A percentile compares a stretch with the other conserved stretches of the same genome.
phyloP scores from a whole-genome alignment of 1,284 basidiomycete genomes.

The Somion occarium region DNA sequence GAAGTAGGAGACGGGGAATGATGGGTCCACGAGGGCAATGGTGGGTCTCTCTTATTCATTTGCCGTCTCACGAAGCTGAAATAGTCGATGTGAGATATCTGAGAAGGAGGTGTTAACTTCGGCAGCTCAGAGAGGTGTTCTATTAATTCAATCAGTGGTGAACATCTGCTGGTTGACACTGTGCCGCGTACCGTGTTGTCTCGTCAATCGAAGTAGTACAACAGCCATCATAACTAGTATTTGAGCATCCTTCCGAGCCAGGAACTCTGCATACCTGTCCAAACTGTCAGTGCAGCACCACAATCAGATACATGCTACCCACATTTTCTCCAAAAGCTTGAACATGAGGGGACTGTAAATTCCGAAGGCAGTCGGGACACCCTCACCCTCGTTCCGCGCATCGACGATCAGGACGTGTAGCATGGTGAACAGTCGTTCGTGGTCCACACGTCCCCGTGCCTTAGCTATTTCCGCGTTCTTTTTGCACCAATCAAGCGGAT shows the following conservation, averaged over 20 bases:
- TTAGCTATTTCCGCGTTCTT: slow-evolving; percentile 59
- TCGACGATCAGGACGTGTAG: slow-evolving; percentile 48
- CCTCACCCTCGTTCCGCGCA: slow-evolving; percentile 3
- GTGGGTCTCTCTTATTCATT: slow-evolving; percentile 14
- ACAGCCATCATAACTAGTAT: slow-evolving; percentile 78
- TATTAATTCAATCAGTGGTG: background rate
- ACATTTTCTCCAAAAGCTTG: slow-evolving; percentile 25
- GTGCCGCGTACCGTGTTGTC: slow-evolving; percentile 9
- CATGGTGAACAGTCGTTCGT: slow-evolving; percentile 69
- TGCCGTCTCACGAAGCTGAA: slow-evolving; percentile 12
- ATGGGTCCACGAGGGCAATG: slow-evolving; percentile 36
- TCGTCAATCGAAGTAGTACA: slow-evolving; percentile 43
- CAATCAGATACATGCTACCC: slow-evolving; percentile 9
- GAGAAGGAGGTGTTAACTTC: slow-evolving; percentile 4
- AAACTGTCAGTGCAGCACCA: background rate
- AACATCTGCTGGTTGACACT: background rate
- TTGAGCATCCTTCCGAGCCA: slow-evolving; percentile 68
- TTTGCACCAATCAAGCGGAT: slow-evolving; percentile 47
- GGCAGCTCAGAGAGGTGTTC: background rate
- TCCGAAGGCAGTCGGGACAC: background rate
- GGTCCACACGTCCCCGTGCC: slow-evolving; percentile 58
- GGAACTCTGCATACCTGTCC: slow-evolving; percentile 60
- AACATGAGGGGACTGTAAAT: slow-evolving; percentile 12
- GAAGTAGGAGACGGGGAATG: slow-evolving; percentile 32
- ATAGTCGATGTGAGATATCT: slow-evolving; percentile 9